A percentile compares a stretch with the other conserved stretches of the same genome.
phyloP scores from a whole-genome alignment of 1,139 yeast species.

The Candida tetrigidarum region DNA sequence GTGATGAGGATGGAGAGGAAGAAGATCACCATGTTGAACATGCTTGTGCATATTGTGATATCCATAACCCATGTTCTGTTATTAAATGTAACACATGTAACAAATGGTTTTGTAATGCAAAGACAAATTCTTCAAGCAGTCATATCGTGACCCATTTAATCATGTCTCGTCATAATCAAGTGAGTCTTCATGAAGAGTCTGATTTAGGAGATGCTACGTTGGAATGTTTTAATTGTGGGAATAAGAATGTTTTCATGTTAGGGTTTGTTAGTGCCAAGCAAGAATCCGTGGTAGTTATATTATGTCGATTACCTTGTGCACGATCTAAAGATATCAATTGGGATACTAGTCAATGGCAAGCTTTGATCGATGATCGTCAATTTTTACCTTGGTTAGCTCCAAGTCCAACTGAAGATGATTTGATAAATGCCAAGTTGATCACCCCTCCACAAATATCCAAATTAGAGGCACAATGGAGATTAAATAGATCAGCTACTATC shows the following conservation, averaged over 20 bases:
- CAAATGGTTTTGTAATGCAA: slow-evolving; percentile 93
- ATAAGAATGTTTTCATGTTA: slow-evolving; percentile 74
- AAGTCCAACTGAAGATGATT: slow-evolving; percentile 66
- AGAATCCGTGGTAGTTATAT: slow-evolving; percentile 83
- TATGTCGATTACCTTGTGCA: slow-evolving; percentile 92
- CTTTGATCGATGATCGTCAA: slow-evolving; percentile 79
- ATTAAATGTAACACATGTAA: slow-evolving; percentile 78
- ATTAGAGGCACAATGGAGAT: slow-evolving; percentile 83
- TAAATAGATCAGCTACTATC: slow-evolving; percentile 69
- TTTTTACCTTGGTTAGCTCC: slow-evolving; percentile 84
- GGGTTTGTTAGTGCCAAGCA: slow-evolving; percentile 91
- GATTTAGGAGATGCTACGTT: slow-evolving; percentile 84
- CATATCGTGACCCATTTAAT: slow-evolving; percentile 90
- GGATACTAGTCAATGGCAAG: slow-evolving; percentile 91
- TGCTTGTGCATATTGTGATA: slow-evolving; percentile 80
- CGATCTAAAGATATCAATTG: slow-evolving; percentile 74
- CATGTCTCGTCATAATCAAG: slow-evolving; percentile 75
- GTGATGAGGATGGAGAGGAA: too few species aligned
- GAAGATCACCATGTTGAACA: slow-evolving; percentile 20
- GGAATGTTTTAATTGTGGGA: slow-evolving; percentile 93
- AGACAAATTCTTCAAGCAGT: slow-evolving; percentile 63
- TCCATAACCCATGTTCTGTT: slow-evolving; percentile 66
- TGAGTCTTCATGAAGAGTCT: slow-evolving; percentile 76
- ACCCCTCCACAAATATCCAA: slow-evolving; percentile 69
- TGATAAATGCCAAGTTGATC: slow-evolving; percentile 55